A percentile compares a stretch with the other conserved stretches of the same genome.
phyloP scores from a whole-genome alignment of 176 grass and related monocot genomes.

The Eremochloa ophiuroides region DNA sequence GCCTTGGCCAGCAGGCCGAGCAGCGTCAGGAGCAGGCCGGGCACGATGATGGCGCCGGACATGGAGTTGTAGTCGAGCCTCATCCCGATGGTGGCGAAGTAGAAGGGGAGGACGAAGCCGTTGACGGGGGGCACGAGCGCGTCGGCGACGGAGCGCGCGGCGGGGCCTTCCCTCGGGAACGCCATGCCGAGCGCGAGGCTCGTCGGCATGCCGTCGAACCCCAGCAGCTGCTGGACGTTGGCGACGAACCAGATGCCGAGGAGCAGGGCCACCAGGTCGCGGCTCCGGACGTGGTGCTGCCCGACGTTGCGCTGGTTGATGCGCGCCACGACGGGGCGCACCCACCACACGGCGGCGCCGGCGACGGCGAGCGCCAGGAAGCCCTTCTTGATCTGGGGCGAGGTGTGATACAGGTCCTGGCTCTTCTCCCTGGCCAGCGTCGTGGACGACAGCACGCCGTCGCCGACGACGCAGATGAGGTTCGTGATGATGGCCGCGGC shows the following conservation, averaged over 20 bases:
- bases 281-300: conserved; percentile 22
- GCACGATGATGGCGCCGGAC: conserved; percentile 48
- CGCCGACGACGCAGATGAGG: conserved; percentile 50
- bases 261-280: conserved; percentile 26
- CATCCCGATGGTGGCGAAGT: conserved; percentile 53
- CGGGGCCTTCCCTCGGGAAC: conserved; percentile 44
- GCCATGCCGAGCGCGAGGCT: conserved; percentile 36
- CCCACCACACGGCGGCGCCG: conserved; percentile 7
- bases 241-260: neutral
- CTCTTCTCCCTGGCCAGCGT: conserved; percentile 13
- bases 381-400: conserved; percentile 21
- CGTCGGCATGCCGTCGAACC: conserved; percentile 41
- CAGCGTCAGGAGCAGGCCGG: conserved; percentile 30
- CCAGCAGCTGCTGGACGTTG: conserved; percentile 29
- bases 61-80: conserved; percentile 46
- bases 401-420: neutral
- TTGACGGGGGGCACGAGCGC: neutral
- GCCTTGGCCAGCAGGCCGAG: conserved; percentile 34
- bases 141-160: conserved; percentile 22
- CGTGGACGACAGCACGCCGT: conserved; percentile 34
- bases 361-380: conserved; percentile 25
- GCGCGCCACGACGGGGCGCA: conserved; percentile 25
- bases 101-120: conserved; percentile 38
- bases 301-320: conserved; percentile 43
- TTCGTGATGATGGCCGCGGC: conserved; percentile 32